Conservation (phyloP, 495 filamentous ascomycete species). For the Hypoxylon crocopeplum region DNA sequence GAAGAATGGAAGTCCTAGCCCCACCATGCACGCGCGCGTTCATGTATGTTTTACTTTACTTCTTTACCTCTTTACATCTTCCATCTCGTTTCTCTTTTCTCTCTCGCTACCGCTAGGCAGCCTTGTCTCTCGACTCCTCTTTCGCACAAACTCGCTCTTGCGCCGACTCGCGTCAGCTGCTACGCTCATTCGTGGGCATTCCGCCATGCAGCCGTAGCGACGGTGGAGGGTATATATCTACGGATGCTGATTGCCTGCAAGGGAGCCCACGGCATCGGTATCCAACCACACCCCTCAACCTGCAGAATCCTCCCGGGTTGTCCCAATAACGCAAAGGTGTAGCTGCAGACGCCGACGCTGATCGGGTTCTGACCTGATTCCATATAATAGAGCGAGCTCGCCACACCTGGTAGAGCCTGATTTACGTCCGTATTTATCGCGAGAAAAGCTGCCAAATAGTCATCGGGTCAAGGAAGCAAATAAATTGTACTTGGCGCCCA, state of each 20-base stretch:
- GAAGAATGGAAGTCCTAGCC: too few relatives aligned
- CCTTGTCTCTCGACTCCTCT: slow-evolving; percentile 13
- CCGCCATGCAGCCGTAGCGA: slow-evolving; percentile 26
- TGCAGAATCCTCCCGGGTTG: slow-evolving; percentile 17
- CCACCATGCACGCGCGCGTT: too few relatives aligned
- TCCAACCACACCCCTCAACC: slow-evolving; percentile 25
- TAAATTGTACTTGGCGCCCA: slow-evolving; percentile 16
- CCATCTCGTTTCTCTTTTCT: not conserved
- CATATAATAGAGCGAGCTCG: slow-evolving; percentile 31
- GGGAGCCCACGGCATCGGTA: slow-evolving; percentile 32
- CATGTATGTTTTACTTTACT: not conserved
- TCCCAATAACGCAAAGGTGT: slow-evolving; percentile 17
- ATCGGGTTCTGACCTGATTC: slow-evolving; percentile 19
- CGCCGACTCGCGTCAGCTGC: slow-evolving; percentile 9
- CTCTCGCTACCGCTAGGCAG: slow-evolving; percentile 1
- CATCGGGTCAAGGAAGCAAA: slow-evolving; percentile 6
- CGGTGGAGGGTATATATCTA: slow-evolving; percentile 15
- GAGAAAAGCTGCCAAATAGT: not conserved
- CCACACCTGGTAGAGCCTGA: slow-evolving; percentile 20
- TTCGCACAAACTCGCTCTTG: not conserved
- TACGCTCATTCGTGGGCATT: slow-evolving; percentile 23
- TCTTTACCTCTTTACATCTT: not conserved
- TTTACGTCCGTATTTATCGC: slow-evolving; percentile 34
- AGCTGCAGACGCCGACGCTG: slow-evolving; percentile 18
- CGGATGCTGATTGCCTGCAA: slow-evolving; percentile 34